Evolutionary conservation across 805 yeast species (phyloP).

Genomic region (Yarrowia hollandica): DNA sequence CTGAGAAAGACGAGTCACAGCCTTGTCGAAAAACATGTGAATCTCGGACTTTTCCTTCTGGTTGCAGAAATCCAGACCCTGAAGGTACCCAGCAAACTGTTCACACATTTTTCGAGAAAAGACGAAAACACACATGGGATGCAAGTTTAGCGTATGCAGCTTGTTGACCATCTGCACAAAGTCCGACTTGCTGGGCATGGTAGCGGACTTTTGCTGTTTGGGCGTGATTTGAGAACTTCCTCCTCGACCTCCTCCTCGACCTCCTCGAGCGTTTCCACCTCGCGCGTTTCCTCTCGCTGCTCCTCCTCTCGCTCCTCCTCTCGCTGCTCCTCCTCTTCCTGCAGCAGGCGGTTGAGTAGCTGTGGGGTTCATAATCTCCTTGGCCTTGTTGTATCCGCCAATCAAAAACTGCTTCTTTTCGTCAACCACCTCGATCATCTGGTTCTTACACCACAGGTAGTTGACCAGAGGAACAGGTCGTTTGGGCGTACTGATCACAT

Average conservation of each 20-base stretch:
- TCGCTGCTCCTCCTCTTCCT: slow-evolving; percentile 21
- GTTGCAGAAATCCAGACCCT: slow-evolving; percentile 73
- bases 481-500: slow-evolving; percentile 93
- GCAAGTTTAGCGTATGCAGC: slow-evolving; percentile 62
- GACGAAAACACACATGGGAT: slow-evolving; percentile 94
- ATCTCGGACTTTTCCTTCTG: slow-evolving; percentile 88
- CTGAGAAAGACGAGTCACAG: slow-evolving; percentile 79
- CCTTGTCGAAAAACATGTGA: slow-evolving; percentile 88
- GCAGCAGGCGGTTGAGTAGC: slow-evolving; percentile 31
- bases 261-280: slow-evolving; percentile 32
- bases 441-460: slow-evolving; percentile 76
- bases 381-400: slow-evolving; percentile 52
- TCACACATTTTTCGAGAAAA: slow-evolving; percentile 93
- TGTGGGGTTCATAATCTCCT: slow-evolving; percentile 45
- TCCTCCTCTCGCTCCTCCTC: neutral
- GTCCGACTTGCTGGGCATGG: slow-evolving; percentile 52
- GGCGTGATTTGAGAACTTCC: neutral
- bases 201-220: neutral
- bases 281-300: neutral
- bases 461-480: slow-evolving; percentile 96
- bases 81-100: slow-evolving; percentile 79
- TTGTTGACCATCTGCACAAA: slow-evolving; percentile 74
- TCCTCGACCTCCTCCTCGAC: slow-evolving; percentile 38
- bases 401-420: slow-evolving; percentile 69
- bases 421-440: slow-evolving; percentile 70